Evolutionary conservation across 2,329 filamentous ascomycete species (phyloP).

Genomic region (Ascosphaera pollenicola): DNA sequence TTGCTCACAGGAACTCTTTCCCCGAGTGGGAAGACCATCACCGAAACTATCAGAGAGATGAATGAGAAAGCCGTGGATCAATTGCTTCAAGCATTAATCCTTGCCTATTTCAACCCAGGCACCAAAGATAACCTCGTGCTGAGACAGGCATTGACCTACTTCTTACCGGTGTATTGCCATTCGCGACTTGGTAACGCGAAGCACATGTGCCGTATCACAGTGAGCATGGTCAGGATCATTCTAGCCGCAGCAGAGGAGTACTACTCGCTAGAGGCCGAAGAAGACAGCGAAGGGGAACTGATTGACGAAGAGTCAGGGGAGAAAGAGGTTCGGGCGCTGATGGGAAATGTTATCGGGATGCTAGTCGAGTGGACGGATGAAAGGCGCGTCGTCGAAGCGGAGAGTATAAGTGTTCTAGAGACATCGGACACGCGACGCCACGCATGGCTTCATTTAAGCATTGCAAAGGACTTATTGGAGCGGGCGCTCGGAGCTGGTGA

Average conservation of each 20-base stretch:
- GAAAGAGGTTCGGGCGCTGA: constrained; percentile 28
- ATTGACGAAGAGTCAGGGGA: constrained; percentile 59
- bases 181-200: constrained; percentile 62
- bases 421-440: constrained; percentile 32
- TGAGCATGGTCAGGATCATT: constrained; percentile 54
- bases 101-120: constrained; percentile 76
- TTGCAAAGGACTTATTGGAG: constrained; percentile 59
- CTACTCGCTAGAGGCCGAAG: constrained; percentile 50
- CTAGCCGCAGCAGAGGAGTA: constrained; percentile 35
- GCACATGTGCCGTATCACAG: constrained; percentile 52
- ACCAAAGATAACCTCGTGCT: constrained; percentile 61
- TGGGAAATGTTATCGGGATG: constrained; percentile 53
- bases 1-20: constrained; percentile 55
- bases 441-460: constrained; percentile 57
- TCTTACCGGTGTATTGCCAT: constrained; percentile 86
- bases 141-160: constrained; percentile 74
- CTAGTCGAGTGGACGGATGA: constrained; percentile 92
- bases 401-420: constrained; percentile 23
- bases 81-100: constrained; percentile 62
- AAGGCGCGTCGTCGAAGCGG: constrained; percentile 46
- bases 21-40: constrained; percentile 30
- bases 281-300: constrained; percentile 47
- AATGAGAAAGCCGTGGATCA: constrained; percentile 40
- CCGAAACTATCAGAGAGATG: constrained; percentile 17
- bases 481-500: constrained; percentile 34